Conservation (phyloP, 345 rosid genomes). For the Draba incana region DNA sequence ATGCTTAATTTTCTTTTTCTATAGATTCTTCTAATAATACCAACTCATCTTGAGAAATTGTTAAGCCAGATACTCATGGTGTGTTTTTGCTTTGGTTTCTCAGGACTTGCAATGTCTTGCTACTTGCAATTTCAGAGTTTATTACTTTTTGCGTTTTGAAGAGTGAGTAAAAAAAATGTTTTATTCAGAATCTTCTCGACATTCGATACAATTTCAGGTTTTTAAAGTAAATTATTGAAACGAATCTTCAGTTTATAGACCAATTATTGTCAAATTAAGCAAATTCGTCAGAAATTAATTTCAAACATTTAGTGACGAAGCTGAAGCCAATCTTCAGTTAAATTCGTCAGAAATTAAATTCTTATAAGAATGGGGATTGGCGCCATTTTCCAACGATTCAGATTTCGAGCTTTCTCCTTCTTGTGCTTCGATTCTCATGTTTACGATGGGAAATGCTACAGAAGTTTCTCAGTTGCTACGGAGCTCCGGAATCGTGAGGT, state of each 20-base stretch:
- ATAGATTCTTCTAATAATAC: neutral
- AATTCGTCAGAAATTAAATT: neutral
- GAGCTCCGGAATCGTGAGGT: slow-evolving; percentile 35
- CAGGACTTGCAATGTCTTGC: slow-evolving; percentile 84
- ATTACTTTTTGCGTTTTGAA: neutral
- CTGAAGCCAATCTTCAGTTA: too few relatives aligned
- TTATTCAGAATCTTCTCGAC: slow-evolving; percentile 13
- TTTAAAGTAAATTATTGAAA: neutral
- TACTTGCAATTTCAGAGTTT: neutral
- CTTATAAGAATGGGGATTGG: slow-evolving; percentile 19
- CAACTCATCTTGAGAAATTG: neutral
- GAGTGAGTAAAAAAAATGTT: too few relatives aligned
- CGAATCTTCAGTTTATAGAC: too few relatives aligned
- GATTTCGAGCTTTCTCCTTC: slow-evolving; percentile 24
- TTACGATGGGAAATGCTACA: neutral
- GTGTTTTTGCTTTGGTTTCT: neutral
- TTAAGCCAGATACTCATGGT: slow-evolving; percentile 1
- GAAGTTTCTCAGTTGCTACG: slow-evolving; percentile 17
- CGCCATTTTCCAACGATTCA: slow-evolving; percentile 40
- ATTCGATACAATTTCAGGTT: neutral
- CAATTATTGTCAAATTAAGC: too few relatives aligned
- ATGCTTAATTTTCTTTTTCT: neutral
- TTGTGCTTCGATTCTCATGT: neutral
- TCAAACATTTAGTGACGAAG: too few relatives aligned
- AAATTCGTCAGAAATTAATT: too few relatives aligned